A percentile compares a stretch with the other conserved stretches of the same genome.
Evolutionary conservation across 768 basidiomycete genomes (phyloP).

Genomic region (Phaeotremella skinneri): DNA sequence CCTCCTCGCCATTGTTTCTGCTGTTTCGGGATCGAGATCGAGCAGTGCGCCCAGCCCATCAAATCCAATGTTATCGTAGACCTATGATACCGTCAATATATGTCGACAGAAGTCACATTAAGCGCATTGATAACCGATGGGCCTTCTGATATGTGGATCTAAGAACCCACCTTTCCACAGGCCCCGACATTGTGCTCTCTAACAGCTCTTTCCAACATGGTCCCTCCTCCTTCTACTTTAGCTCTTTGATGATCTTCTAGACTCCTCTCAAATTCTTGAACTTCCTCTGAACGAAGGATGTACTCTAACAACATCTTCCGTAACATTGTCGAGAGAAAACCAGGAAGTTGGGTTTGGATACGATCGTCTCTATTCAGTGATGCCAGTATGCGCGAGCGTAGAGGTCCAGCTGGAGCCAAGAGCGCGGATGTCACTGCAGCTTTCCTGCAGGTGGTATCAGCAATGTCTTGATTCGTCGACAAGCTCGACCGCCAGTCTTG

Average conservation of each 20-base stretch:
- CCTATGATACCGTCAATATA: slow-evolving; percentile 24
- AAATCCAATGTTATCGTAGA: slow-evolving; percentile 97
- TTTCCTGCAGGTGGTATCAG: slow-evolving; percentile 17
- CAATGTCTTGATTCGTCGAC: not conserved
- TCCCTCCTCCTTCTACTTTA: slow-evolving; percentile 82
- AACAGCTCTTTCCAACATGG: slow-evolving; percentile 93
- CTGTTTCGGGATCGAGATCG: slow-evolving; percentile 83
- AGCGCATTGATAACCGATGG: not conserved
- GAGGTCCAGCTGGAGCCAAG: slow-evolving; percentile 93
- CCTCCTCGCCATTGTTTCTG: slow-evolving; percentile 87
- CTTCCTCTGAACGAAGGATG: slow-evolving; percentile 83
- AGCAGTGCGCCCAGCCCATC: slow-evolving; percentile 84
- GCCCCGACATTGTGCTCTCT: slow-evolving; percentile 98
- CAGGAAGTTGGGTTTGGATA: slow-evolving; percentile 61
- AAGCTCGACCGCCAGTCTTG: too few species aligned
- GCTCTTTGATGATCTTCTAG: slow-evolving; percentile 92
- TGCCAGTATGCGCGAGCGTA: slow-evolving; percentile 86
- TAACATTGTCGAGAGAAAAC: slow-evolving; percentile 71
- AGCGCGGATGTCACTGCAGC: slow-evolving; percentile 96
- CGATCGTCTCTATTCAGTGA: slow-evolving; percentile 86
- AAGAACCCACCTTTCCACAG: slow-evolving; percentile 68
- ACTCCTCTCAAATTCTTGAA: slow-evolving; percentile 81
- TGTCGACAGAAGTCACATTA: not conserved
- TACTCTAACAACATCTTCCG: slow-evolving; percentile 98
- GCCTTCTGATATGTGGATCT: too few species aligned